Evolutionary conservation across 1,284 basidiomycete genomes (phyloP).

Genomic region (Vanrija sp.): DNA sequence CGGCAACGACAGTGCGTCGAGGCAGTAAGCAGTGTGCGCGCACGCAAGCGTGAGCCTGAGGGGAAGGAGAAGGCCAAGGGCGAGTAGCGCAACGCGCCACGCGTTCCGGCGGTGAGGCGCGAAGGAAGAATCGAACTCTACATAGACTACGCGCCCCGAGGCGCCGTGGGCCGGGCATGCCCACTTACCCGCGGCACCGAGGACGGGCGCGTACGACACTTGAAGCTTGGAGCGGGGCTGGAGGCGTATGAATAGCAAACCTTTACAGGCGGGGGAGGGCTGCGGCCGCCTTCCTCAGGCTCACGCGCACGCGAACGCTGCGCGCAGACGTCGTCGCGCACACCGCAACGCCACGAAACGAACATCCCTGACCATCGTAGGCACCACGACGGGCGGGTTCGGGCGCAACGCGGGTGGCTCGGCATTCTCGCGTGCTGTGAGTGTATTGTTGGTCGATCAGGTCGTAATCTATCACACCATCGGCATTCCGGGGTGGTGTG

Average conservation of each 20-base stretch:
- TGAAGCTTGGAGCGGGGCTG: neutral
- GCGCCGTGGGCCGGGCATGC: neutral
- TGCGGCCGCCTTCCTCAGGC: too few relatives aligned
- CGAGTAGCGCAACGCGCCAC: too few relatives aligned
- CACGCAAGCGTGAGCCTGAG: neutral
- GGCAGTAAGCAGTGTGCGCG: neutral
- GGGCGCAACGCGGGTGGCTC: conserved; percentile 35
- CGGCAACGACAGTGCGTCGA: conserved; percentile 30
- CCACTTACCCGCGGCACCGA: too few relatives aligned
- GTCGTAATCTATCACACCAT: too few relatives aligned
- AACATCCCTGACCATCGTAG: conserved; percentile 15
- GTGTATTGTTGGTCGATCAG: neutral
- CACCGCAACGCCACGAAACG: too few relatives aligned
- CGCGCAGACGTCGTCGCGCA: too few relatives aligned
- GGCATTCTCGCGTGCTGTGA: conserved; percentile 33
- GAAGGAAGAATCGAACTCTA: neutral
- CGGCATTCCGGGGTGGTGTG: too few relatives aligned
- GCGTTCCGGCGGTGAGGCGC: too few relatives aligned
- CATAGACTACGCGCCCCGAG: neutral
- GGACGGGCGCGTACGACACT: neutral
- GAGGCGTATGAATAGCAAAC: neutral
- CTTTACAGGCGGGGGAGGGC: neutral
- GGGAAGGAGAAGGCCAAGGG: neutral
- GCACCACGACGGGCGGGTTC: conserved; percentile 38
- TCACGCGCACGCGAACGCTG: too few relatives aligned